Conservation (phyloP, 192 early-diverging fungal species). For the Helicostylum pulchrum region DNA sequence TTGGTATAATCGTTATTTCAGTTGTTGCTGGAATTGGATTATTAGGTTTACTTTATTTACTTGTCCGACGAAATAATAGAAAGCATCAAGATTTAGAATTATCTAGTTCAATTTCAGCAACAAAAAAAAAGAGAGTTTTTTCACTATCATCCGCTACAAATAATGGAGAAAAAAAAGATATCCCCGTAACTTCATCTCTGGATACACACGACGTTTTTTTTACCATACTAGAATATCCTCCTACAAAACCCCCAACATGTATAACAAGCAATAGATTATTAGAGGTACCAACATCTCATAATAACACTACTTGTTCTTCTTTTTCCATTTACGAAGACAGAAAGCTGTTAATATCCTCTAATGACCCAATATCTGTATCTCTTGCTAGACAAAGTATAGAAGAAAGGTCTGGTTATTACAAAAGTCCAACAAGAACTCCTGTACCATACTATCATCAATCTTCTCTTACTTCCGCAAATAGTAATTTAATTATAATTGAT, state of each 20-base stretch:
- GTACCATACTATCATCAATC: background rate
- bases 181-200: constrained; percentile 4
- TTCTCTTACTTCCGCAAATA: background rate
- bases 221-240: constrained; percentile 17
- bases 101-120: background rate
- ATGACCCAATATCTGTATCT: constrained; percentile 15
- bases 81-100: background rate
- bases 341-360: no score
- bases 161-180: background rate
- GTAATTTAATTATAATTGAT: background rate
- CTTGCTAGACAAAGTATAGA: constrained; percentile 19
- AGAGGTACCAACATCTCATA: background rate
- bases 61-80: constrained; percentile 9
- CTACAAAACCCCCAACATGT: constrained; percentile 4
- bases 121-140: background rate
- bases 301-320: background rate
- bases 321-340: background rate
- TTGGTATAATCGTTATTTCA: constrained; percentile 14
- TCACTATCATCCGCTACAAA: background rate
- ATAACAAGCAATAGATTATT: background rate
- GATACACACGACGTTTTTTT: constrained; percentile 16
- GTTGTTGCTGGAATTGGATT: constrained; percentile 10
- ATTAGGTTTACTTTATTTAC: constrained; percentile 5
- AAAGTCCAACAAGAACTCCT: constrained; percentile 1
- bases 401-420: constrained; percentile 13